These are phyloP conservation scores for Scopulariopsis brevicaulis DNA, from an alignment of 2,329 filamentous ascomycete species.

Conservation along the genomic window DNA sequence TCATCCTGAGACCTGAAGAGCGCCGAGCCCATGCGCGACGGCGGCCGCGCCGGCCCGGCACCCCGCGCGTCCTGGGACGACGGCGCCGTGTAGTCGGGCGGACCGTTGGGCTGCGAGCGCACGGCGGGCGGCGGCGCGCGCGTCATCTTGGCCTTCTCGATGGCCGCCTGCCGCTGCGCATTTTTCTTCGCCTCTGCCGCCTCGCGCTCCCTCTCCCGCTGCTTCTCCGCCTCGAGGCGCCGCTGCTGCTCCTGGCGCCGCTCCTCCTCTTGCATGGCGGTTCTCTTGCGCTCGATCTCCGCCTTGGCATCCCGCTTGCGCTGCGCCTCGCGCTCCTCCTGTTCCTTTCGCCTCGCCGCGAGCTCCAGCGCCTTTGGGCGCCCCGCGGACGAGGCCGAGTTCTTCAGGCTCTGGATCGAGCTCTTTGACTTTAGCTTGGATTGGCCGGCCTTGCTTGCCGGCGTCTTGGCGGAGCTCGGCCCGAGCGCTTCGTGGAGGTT, in stretches of 20 bases:
- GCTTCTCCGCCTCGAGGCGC: constrained; percentile 50
- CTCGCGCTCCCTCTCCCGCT: constrained; percentile 49
- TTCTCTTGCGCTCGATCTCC: constrained; percentile 68
- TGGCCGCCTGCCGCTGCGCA: constrained; percentile 49
- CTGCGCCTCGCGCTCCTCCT: constrained; percentile 69
- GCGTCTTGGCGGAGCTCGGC: constrained; percentile 22
- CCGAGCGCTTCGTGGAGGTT: constrained; percentile 44
- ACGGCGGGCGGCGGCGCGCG: constrained; percentile 49
- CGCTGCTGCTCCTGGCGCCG: constrained; percentile 44
- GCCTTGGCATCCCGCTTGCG: constrained; percentile 72
- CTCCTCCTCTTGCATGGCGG: constrained; percentile 54
- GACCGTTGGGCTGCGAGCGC: constrained; percentile 40
- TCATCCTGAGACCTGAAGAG: constrained; percentile 46
- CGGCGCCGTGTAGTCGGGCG: constrained; percentile 29
- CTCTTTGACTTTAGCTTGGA: constrained; percentile 48
- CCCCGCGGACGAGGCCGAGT: constrained; percentile 48
- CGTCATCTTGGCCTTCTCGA: constrained; percentile 56
- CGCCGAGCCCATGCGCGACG: constrained; percentile 48
- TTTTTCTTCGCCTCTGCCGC: constrained; percentile 55
- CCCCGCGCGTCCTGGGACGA: constrained; percentile 18
- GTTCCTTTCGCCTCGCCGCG: constrained; percentile 73
- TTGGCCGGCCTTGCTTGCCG: constrained; percentile 56
- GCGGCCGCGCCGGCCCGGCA: constrained; percentile 29
- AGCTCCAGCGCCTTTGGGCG: constrained; percentile 63
- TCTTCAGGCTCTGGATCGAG: constrained; percentile 51